Evolutionary conservation across 306 rosid species (phyloP).

Genomic region (Hippophae tibetana): DNA sequence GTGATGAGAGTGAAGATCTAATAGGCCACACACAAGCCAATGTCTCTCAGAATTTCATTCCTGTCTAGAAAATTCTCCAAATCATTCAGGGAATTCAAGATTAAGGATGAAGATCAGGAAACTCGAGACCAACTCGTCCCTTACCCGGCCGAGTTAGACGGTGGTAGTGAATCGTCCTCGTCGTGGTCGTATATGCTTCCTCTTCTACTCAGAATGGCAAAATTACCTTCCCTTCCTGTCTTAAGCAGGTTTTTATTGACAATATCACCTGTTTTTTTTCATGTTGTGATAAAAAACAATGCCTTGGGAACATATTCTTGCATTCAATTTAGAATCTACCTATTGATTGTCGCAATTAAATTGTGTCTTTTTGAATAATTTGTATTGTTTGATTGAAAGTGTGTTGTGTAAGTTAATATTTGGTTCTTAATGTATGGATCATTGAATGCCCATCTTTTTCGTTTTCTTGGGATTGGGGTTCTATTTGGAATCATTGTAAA

Average conservation of each 20-base stretch:
- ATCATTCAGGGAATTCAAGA: constrained; percentile 41
- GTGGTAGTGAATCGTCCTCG: constrained; percentile 7
- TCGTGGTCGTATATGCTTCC: constrained; percentile 78
- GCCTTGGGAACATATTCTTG: too few species aligned
- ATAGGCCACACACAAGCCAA: constrained; percentile 11
- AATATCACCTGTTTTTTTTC: background rate
- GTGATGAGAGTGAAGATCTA: constrained; percentile 21
- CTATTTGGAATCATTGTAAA: too few species aligned
- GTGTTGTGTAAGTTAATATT: too few species aligned
- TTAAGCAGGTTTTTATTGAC: constrained; percentile 55
- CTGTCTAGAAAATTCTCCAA: constrained; percentile 69
- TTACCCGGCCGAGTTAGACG: constrained; percentile 11
- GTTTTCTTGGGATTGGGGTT: too few species aligned
- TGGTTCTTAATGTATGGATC: too few species aligned
- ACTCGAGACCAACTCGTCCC: background rate
- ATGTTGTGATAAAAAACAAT: too few species aligned
- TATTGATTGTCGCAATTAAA: too few species aligned
- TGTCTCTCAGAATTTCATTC: constrained; percentile 57
- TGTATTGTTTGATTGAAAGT: too few species aligned
- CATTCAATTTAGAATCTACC: too few species aligned
- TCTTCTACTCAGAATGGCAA: constrained; percentile 41
- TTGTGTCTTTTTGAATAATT: too few species aligned
- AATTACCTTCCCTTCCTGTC: constrained; percentile 94
- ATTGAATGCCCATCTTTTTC: too few species aligned
- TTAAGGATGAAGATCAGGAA: constrained; percentile 10